Percentiles rank a stretch among this genome's conserved stretches.
Evolutionary conservation across 768 basidiomycete species (phyloP).

Genomic region (Leucosporidium yakuticum): DNA sequence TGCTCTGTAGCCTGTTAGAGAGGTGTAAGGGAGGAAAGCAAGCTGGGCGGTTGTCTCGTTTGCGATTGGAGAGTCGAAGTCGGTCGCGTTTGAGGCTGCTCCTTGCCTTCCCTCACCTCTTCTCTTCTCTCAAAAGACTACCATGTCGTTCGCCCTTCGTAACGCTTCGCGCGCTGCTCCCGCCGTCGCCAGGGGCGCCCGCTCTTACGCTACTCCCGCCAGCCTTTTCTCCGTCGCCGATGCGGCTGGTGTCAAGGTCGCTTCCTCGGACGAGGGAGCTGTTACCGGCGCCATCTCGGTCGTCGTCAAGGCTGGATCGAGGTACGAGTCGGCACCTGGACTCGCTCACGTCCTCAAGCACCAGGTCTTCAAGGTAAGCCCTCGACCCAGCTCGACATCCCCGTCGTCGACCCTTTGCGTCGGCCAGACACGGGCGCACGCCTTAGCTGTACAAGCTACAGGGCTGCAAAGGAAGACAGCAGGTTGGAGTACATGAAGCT

Average conservation of each 20-base stretch:
- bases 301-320: conserved; percentile 83
- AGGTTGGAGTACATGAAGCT: too few species aligned
- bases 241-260: conserved; percentile 74
- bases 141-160: not conserved
- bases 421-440: not conserved
- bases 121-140: too few species aligned
- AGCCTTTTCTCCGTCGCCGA: conserved; percentile 40
- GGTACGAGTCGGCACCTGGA: conserved; percentile 82
- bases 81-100: too few species aligned
- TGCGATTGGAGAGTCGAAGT: too few species aligned
- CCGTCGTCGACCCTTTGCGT: not conserved
- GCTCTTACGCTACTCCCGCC: conserved; percentile 21
- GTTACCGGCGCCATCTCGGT: conserved; percentile 81
- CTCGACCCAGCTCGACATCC: not conserved
- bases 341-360: conserved; percentile 92
- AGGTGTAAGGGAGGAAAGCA: too few species aligned
- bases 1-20: too few species aligned
- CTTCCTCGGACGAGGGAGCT: conserved; percentile 72
- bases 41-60: too few species aligned
- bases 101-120: too few species aligned
- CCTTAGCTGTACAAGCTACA: too few species aligned
- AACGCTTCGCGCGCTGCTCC: not conserved
- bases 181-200: not conserved
- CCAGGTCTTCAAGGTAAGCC: conserved; percentile 93
- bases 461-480: too few species aligned